Evolutionary conservation across 2,329 filamentous ascomycete genomes (phyloP).

Genomic region (Fusarium setosum): DNA sequence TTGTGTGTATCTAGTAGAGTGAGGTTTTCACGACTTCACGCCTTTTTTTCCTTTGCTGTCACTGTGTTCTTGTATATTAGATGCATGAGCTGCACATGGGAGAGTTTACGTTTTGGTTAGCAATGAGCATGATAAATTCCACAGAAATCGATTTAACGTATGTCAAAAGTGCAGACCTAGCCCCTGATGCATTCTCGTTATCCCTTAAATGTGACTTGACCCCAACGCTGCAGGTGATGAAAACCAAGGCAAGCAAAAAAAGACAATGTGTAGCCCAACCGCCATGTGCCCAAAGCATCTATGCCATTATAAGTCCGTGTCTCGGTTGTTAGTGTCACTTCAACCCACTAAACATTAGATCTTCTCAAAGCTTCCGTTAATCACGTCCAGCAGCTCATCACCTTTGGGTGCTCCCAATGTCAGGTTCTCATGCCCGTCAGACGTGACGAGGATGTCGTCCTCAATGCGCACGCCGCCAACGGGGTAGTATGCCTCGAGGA

Average conservation of each 20-base stretch:
- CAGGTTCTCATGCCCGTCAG: slow-evolving; percentile 84
- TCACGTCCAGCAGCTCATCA: slow-evolving; percentile 73
- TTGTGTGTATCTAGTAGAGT: slow-evolving; percentile 26
- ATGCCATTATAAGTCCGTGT: slow-evolving; percentile 3
- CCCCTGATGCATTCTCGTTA: slow-evolving; percentile 10
- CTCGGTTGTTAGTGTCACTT: background rate
- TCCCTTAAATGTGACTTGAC: background rate
- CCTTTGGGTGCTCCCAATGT: slow-evolving; percentile 80
- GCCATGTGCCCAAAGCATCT: too few relatives aligned
- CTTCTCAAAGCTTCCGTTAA: slow-evolving; percentile 55
- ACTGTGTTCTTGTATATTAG: slow-evolving; percentile 35
- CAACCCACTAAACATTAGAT: slow-evolving; percentile 16
- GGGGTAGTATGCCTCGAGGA: slow-evolving; percentile 76
- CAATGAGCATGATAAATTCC: slow-evolving; percentile 38
- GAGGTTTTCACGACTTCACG: slow-evolving; percentile 19
- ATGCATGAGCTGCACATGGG: slow-evolving; percentile 30
- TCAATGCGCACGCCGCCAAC: slow-evolving; percentile 95
- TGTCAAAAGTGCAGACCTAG: background rate
- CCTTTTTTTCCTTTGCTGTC: slow-evolving; percentile 7
- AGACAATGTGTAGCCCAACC: background rate
- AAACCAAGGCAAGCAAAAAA: background rate
- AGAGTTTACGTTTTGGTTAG: slow-evolving; percentile 26
- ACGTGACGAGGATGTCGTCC: slow-evolving; percentile 86
- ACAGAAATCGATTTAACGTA: slow-evolving; percentile 6
- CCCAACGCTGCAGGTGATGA: background rate